phyloP scores from a whole-genome alignment of 2,329 filamentous ascomycete species.

The Leptographium lundbergii region DNA sequence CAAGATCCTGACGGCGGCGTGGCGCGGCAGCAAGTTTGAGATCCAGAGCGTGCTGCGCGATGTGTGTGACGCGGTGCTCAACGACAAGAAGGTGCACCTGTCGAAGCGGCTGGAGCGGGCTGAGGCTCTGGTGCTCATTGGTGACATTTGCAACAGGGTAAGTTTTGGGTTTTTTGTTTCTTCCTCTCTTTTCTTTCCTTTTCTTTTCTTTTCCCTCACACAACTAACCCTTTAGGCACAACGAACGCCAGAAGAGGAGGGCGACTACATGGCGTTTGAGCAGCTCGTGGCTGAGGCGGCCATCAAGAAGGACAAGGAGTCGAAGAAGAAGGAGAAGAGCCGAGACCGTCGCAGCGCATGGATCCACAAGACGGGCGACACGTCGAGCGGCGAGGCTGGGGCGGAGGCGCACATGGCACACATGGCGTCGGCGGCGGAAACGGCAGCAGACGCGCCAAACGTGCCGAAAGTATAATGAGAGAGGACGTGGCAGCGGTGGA shows the following conservation, averaged over 20 bases:
- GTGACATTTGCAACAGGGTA: slow-evolving; percentile 83
- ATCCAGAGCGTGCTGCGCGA: slow-evolving; percentile 92
- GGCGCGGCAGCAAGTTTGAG: slow-evolving; percentile 94
- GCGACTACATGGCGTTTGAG: slow-evolving; percentile 97
- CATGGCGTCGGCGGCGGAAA: slow-evolving; percentile 5
- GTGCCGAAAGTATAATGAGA: neutral
- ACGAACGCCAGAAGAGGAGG: slow-evolving; percentile 88
- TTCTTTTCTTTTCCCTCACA: neutral
- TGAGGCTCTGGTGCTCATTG: slow-evolving; percentile 76
- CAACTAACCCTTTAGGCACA: slow-evolving; percentile 47
- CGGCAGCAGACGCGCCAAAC: slow-evolving; percentile 1
- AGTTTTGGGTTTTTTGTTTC: slow-evolving; percentile 13
- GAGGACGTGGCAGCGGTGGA: too few relatives aligned
- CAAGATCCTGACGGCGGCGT: slow-evolving; percentile 94
- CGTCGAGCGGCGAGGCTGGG: neutral
- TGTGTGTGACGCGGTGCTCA: slow-evolving; percentile 80
- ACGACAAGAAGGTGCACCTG: slow-evolving; percentile 64
- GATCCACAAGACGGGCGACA: neutral
- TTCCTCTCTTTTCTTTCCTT: neutral
- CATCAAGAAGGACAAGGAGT: slow-evolving; percentile 84
- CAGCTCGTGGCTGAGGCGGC: slow-evolving; percentile 94
- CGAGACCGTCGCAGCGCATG: neutral
- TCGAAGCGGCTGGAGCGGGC: slow-evolving; percentile 84
- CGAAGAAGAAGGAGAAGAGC: slow-evolving; percentile 18
- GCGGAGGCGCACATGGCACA: neutral